phyloP scores from a whole-genome alignment of 2,329 filamentous ascomycete genomes.

The Periconia sp. region DNA sequence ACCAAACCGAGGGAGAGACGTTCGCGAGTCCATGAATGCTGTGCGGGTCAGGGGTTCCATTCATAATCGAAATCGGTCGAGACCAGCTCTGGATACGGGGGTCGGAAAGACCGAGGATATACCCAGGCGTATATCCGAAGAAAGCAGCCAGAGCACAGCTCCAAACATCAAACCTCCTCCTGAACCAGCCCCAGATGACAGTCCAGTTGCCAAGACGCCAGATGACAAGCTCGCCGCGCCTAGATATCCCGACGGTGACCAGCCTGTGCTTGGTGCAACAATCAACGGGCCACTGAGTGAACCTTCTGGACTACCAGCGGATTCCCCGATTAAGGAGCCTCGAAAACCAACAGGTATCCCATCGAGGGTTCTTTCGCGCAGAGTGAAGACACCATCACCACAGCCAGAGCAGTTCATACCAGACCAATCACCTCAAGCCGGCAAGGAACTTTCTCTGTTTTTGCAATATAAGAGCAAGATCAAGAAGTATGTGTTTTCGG shows the following conservation, averaged over 20 bases:
- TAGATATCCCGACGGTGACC: conserved; percentile 35
- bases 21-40: conserved; percentile 79
- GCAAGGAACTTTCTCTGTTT: conserved; percentile 90
- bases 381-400: conserved; percentile 43
- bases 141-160: conserved; percentile 48
- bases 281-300: conserved; percentile 40
- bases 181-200: conserved; percentile 34
- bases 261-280: conserved; percentile 35
- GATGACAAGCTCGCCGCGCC: conserved; percentile 63
- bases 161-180: conserved; percentile 38
- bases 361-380: conserved; percentile 32
- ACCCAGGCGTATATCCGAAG: conserved; percentile 63
- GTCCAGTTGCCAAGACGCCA: conserved; percentile 56
- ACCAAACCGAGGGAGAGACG: conserved; percentile 82
- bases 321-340: conserved; percentile 24
- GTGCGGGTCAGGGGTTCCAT: conserved; percentile 63
- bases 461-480: conserved; percentile 96
- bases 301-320: conserved; percentile 28
- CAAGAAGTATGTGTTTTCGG: conserved; percentile 89
- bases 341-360: conserved; percentile 22
- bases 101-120: conserved; percentile 56
- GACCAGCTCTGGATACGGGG: conserved; percentile 58
- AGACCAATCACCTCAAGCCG: conserved; percentile 67
- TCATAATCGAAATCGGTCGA: conserved; percentile 55
- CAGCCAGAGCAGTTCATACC: conserved; percentile 49